phyloP scores from a whole-genome alignment of 306 rosid species.

The Lagenaria siceraria region DNA sequence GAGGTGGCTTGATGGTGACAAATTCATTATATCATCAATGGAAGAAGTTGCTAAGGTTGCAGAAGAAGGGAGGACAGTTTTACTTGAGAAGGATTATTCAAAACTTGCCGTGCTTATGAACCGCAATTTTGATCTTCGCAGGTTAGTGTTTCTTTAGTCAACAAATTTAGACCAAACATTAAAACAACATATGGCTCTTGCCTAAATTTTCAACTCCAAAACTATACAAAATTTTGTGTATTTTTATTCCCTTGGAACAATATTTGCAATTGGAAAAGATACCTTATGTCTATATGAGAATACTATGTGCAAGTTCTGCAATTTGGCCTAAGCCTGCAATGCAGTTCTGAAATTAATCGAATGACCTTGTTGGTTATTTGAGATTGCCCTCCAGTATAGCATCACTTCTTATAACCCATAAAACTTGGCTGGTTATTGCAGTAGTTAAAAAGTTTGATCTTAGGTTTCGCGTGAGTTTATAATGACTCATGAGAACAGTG shows the following conservation, averaged over 20 bases:
- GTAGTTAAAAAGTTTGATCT: neutral
- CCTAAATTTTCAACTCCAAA: neutral
- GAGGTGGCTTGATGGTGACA: slow-evolving; percentile 81
- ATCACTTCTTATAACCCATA: neutral
- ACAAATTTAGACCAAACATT: neutral
- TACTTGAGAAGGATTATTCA: slow-evolving; percentile 51
- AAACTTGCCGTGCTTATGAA: slow-evolving; percentile 63
- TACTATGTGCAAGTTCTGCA: neutral
- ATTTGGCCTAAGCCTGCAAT: neutral
- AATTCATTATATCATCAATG: slow-evolving; percentile 68
- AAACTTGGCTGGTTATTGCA: neutral
- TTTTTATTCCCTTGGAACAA: neutral
- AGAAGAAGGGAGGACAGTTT: slow-evolving; percentile 46
- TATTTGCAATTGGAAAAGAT: neutral
- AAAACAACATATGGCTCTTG: neutral
- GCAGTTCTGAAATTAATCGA: neutral
- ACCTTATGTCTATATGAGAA: neutral
- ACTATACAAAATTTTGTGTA: neutral
- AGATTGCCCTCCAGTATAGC: neutral
- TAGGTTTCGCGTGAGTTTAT: neutral
- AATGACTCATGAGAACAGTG: too few species aligned
- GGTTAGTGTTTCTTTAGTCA: slow-evolving; percentile 29
- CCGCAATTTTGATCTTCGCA: slow-evolving; percentile 70
- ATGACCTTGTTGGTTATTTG: neutral
- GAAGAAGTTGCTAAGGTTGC: slow-evolving; percentile 63